A percentile compares a stretch with the other conserved stretches of the same genome.
Conservation (phyloP, 2,329 filamentous ascomycete genomes). For the Colletotrichum sp. region DNA sequence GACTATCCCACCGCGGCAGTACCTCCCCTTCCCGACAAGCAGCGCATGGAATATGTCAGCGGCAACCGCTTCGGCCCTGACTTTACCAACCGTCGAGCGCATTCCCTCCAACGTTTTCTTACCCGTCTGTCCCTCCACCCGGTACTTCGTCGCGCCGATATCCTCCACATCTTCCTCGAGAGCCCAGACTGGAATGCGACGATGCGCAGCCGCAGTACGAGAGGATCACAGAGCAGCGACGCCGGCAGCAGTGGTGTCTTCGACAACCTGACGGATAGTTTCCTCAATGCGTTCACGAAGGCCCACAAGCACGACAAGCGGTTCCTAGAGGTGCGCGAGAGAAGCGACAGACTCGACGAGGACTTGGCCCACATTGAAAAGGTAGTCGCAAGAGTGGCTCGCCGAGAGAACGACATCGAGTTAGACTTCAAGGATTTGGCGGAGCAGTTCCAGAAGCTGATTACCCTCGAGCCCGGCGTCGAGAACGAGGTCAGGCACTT, state of each 20-base stretch:
- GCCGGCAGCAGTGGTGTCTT: conserved; percentile 74
- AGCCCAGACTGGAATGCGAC: conserved; percentile 95
- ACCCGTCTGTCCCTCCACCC: conserved; percentile 87
- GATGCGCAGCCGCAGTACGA: conserved; percentile 79
- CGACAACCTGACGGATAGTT: conserved; percentile 93
- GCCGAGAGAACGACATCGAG: conserved; percentile 87
- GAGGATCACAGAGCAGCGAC: conserved; percentile 60
- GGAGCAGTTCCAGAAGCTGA: conserved; percentile 93
- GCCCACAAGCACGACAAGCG: conserved; percentile 93
- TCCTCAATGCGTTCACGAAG: conserved; percentile 97
- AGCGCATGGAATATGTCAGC: conserved; percentile 98
- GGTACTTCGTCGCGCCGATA: conserved; percentile 79
- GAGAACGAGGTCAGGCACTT: conserved; percentile 85
- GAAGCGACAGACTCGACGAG: conserved; percentile 91
- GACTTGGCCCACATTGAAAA: conserved; percentile 94
- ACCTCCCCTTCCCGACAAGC: conserved; percentile 94
- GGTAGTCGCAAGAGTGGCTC: conserved; percentile 88
- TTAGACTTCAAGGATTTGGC: conserved; percentile 87
- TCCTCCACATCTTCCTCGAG: conserved; percentile 91
- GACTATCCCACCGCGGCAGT: conserved; percentile 94
- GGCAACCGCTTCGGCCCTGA: conserved; percentile 94
- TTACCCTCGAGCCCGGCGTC: conserved; percentile 85
- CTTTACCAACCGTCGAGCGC: conserved; percentile 86
- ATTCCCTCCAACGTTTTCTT: conserved; percentile 91
- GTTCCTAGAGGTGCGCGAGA: conserved; percentile 92